Evolutionary conservation across 208 protist genomes (phyloP).

Genomic region (Acanthamoeba triangularis): DNA sequence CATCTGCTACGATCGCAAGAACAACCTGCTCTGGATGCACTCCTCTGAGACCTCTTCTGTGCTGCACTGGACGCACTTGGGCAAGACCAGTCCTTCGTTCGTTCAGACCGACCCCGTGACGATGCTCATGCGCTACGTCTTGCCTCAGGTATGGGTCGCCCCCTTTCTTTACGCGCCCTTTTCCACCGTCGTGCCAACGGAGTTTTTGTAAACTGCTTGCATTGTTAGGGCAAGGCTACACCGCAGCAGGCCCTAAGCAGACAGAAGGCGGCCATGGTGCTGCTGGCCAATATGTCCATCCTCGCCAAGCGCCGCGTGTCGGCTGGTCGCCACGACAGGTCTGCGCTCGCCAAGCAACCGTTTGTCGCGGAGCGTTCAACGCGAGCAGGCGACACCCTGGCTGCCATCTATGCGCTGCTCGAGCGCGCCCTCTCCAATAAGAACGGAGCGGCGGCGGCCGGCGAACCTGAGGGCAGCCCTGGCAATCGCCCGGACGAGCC

Average conservation of each 20-base stretch:
- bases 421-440: slow-evolving; percentile 5
- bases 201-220: background rate
- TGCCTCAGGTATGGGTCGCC: slow-evolving; percentile 18
- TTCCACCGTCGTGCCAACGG: background rate
- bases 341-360: background rate
- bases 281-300: slow-evolving; percentile 60
- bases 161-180: background rate
- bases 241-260: slow-evolving; percentile 17
- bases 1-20: slow-evolving; percentile 39
- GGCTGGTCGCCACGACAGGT: background rate
- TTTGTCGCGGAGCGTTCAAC: slow-evolving; percentile 23
- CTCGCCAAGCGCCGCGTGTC: slow-evolving; percentile 52
- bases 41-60: background rate
- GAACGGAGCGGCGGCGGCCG: background rate
- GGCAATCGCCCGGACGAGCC: background rate
- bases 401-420: slow-evolving; percentile 16
- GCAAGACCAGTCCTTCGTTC: slow-evolving; percentile 60
- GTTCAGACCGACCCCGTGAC: slow-evolving; percentile 53
- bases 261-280: slow-evolving; percentile 44
- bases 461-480: background rate
- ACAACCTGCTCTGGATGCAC: slow-evolving; percentile 58
- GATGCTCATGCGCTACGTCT: slow-evolving; percentile 64
- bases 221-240: slow-evolving; percentile 26
- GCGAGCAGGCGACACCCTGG: background rate
- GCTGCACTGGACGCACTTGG: slow-evolving; percentile 35